Conservation (phyloP, 2,329 filamentous ascomycete genomes). For the Fusarium camptoceras region DNA sequence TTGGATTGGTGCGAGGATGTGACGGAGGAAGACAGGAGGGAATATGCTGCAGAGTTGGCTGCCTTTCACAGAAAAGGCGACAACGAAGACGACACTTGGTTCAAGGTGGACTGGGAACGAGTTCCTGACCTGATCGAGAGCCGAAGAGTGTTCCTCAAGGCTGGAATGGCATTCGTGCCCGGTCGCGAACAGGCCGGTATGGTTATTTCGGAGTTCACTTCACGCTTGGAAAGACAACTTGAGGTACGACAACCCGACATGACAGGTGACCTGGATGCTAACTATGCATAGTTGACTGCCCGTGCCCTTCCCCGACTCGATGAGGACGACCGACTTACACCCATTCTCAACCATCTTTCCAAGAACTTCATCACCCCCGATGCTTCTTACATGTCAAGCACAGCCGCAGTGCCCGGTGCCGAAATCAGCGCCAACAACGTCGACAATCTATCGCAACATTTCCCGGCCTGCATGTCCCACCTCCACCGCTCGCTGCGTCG, state of each 20-base stretch:
- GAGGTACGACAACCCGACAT: constrained; percentile 67
- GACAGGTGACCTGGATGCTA: neutral
- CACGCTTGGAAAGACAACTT: constrained; percentile 81
- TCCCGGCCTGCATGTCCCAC: constrained; percentile 94
- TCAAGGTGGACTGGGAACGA: constrained; percentile 95
- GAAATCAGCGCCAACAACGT: constrained; percentile 83
- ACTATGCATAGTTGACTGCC: constrained; percentile 75
- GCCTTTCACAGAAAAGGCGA: constrained; percentile 58
- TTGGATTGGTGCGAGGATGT: constrained; percentile 94
- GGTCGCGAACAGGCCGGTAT: constrained; percentile 87
- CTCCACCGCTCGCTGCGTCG: constrained; percentile 87
- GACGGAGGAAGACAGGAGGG: constrained; percentile 78
- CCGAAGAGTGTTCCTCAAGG: constrained; percentile 79
- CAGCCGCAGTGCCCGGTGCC: constrained; percentile 73
- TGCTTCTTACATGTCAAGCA: constrained; percentile 75
- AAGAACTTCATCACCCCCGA: constrained; percentile 96
- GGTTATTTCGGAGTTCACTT: constrained; percentile 87
- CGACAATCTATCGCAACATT: constrained; percentile 82
- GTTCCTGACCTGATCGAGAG: constrained; percentile 91
- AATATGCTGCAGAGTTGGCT: constrained; percentile 70
- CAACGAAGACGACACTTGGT: constrained; percentile 85
- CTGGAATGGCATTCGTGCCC: constrained; percentile 91
- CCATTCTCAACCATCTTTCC: constrained; percentile 80
- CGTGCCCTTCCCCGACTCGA: constrained; percentile 91
- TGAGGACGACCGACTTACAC: constrained; percentile 89